Percentiles rank a stretch among this genome's conserved stretches.
Conservation (phyloP, 768 basidiomycete species). For the Leccinum obscurum region DNA sequence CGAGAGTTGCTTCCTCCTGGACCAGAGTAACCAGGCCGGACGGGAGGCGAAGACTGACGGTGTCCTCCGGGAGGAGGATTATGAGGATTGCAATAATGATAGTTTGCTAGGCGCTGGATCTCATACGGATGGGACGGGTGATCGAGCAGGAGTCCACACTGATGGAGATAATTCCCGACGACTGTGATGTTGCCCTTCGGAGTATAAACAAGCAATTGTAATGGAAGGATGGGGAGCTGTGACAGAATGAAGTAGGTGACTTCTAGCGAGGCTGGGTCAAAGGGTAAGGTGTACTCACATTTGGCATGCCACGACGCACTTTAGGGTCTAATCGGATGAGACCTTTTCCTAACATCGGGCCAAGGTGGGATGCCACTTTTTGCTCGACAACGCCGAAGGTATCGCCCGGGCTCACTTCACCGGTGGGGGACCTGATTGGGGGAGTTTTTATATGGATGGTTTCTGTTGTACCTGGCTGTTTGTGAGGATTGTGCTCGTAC, state of each 20-base stretch:
- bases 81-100: slow-evolving; percentile 89
- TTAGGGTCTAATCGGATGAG: slow-evolving; percentile 80
- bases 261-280: slow-evolving; percentile 15
- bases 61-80: slow-evolving; percentile 74
- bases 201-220: slow-evolving; percentile 89
- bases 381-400: slow-evolving; percentile 85
- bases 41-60: slow-evolving; percentile 40
- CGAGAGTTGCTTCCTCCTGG: slow-evolving; percentile 41
- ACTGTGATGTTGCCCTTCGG: slow-evolving; percentile 89
- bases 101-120: slow-evolving; percentile 52
- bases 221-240: slow-evolving; percentile 77
- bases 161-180: slow-evolving; percentile 74
- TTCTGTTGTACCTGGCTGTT: slow-evolving; percentile 51
- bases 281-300: slow-evolving; percentile 46
- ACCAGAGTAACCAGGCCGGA: slow-evolving; percentile 42
- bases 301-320: slow-evolving; percentile 61
- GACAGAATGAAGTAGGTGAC: slow-evolving; percentile 19
- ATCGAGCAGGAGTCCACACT: slow-evolving; percentile 69
- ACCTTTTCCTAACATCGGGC: slow-evolving; percentile 83
- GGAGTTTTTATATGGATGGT: slow-evolving; percentile 81
- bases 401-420: slow-evolving; percentile 60
- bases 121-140: slow-evolving; percentile 76
- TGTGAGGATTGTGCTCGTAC: slow-evolving; percentile 65
- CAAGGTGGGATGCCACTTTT: slow-evolving; percentile 75
- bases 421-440: slow-evolving; percentile 46